Base-by-base conservation (phyloP, 163 green algal genomes). In the Prototheca cutis region DNA sequence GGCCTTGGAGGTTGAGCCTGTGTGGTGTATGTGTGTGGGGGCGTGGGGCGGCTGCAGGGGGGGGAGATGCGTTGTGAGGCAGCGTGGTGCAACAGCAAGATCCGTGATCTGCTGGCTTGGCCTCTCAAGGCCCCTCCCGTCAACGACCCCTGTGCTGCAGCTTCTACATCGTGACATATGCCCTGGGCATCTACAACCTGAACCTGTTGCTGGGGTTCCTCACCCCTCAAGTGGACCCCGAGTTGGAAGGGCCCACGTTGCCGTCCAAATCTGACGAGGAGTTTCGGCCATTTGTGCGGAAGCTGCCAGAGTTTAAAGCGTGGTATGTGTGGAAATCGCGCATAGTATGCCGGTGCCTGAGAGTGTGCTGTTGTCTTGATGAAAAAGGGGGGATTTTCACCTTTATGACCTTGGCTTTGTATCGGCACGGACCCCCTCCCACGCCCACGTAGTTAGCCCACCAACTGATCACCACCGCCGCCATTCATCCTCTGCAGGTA, bases 151-250 rank as follows among this genome's bases (percentile, higher is more conserved):
- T 13, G 5, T 58, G 29, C 17, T 48, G 51, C 58, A 66, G 65
- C n/a, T 99, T 96, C 68, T 98, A 96, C 75, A 98, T 99, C 60
- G 82, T 99, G 13, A 94, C 93, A 0, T 99, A 99, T 62, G 91
- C 85, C 0, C 65, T 99, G 31, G 93, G 78, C 19, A 99, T 99
- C 67, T 99, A 91, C 78, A 94, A 95, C 61, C 77, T 99, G 29
- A 98, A 99, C 72, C 74, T 98, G 55, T 45, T 99, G 39, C 83
- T 98, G 17, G 93, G 93, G 4, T 99, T 99, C 74, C 70, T 99
- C 19, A 90, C 85, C 21, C 93, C 89, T 3, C 64, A 73, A 51
- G 66, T 94, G 6, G 90, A 97, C 58, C 86, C 87, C 3, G 86
- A 91, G 58, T 48, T 78, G n/a, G 88, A 96, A 25, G 93, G 87